Percentiles rank a stretch among this genome's conserved stretches.
These are phyloP conservation scores for Neonothopanus nambi DNA, from an alignment of 1,284 basidiomycete genomes.

Conservation along the genomic window DNA sequence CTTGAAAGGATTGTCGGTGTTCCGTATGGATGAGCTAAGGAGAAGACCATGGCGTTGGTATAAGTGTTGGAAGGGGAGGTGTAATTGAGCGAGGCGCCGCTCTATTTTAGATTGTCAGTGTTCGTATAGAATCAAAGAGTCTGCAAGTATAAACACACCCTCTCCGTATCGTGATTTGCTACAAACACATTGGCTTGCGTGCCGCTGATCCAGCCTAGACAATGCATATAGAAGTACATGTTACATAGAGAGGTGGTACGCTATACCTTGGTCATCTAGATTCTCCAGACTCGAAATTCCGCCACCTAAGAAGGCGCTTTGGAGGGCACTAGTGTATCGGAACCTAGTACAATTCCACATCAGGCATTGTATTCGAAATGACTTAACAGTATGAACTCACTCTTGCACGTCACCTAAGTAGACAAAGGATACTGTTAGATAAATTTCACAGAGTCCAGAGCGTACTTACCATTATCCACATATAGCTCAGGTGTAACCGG, in stretches of 20 bases:
- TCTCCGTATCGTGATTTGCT: conserved; percentile 69
- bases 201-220: conserved; percentile 56
- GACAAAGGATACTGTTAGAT: conserved; percentile 1
- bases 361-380: background rate
- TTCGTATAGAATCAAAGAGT: background rate
- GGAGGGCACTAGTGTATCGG: conserved; percentile 55
- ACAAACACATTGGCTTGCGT: conserved; percentile 65
- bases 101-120: conserved; percentile 30
- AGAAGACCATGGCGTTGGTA: conserved; percentile 60
- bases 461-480: conserved; percentile 44
- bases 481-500: conserved; percentile 59
- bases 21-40: conserved; percentile 66
- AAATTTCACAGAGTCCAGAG: background rate
- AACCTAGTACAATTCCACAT: conserved; percentile 43
- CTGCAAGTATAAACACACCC: conserved; percentile 37
- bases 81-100: conserved; percentile 52
- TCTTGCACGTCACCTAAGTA: conserved; percentile 65
- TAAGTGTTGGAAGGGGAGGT: conserved; percentile 68
- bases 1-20: conserved; percentile 65
- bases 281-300: conserved; percentile 55
- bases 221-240: background rate
- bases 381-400: conserved; percentile 35
- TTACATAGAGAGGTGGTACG: background rate
- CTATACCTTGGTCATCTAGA: conserved; percentile 52
- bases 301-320: conserved; percentile 49